Evolutionary conservation across 108 stramenopile genomes (phyloP), one percentile per base, ranked within the genome.

Genomic region (Skeletonema grethae): DNA sequence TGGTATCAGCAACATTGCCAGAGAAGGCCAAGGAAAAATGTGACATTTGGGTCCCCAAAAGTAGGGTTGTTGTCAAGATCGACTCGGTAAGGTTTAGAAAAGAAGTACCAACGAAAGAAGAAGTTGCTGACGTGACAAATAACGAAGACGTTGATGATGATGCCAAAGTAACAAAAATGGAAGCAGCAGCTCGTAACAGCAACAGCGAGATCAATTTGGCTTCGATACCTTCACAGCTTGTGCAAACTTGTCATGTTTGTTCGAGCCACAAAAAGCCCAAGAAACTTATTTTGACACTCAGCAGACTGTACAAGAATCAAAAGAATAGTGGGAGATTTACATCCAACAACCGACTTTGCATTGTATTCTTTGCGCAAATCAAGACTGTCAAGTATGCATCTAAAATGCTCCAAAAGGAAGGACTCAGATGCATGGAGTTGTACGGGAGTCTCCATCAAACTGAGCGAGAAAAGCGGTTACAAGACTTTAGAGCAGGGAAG

Each of bases 161-260:
- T 59, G 36, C 10, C 34, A 50, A 15, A 18, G 13, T 24, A 30
- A 31, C 39, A 55, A 16, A n/a, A 58, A 67, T 11, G 29, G 18
- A 34, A 32, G 45, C 63, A 22, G 59, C 29, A 80, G 36, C 39
- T 30, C 34, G 48, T 57, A 36, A 22, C 31, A 48, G 10, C 39
- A 36, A 64, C 18, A 61, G 50, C 58, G 64, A 60, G 55, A 34
- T 76, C 10, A 81, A 77, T 56, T 71, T 87, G 22, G 74, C 88
- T 38, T 65, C 73, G 15, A 95, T 95, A 60, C 94, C 94, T 34
- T 66, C 87, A 20, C 64, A 92, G 62, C 57, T 95, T 13, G 78
- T 85, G n/a, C 94, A 95, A 73, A 83, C 80, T 22, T 53, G 50
- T 18, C 94, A 95, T 78, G 94, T 95, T 25, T 95, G 94, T 53